These are phyloP conservation scores for Boletus coccyginus DNA, from an alignment of 768 basidiomycete genomes.

Conservation along the genomic window DNA sequence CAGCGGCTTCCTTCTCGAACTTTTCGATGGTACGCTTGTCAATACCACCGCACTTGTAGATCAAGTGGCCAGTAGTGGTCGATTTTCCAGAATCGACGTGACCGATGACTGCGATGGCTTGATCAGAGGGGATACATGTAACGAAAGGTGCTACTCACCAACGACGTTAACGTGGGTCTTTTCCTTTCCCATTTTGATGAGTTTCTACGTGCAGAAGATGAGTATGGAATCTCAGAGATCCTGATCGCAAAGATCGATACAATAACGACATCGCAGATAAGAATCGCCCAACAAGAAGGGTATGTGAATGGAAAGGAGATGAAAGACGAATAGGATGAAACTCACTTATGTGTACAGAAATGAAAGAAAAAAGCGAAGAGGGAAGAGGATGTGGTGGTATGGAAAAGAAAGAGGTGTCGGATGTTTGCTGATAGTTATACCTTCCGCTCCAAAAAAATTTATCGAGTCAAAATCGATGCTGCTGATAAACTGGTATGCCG, in stretches of 20 bases:
- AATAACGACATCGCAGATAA: slow-evolving; percentile 19
- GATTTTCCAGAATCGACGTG: slow-evolving; percentile 99
- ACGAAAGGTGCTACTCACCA: slow-evolving; percentile 52
- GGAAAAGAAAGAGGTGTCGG: slow-evolving; percentile 33
- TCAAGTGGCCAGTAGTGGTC: slow-evolving; percentile 99
- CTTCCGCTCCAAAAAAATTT: slow-evolving; percentile 54
- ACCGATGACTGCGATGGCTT: slow-evolving; percentile 74
- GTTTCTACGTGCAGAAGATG: slow-evolving; percentile 39
- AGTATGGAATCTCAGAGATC: slow-evolving; percentile 6
- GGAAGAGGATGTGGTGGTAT: slow-evolving; percentile 36
- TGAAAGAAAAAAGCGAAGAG: slow-evolving; percentile 29
- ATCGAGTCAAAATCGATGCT: slow-evolving; percentile 58
- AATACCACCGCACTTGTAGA: slow-evolving; percentile 99
- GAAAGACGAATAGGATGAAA: slow-evolving; percentile 15
- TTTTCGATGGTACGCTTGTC: slow-evolving; percentile 99
- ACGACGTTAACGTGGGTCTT: slow-evolving; percentile 97
- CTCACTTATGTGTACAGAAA: slow-evolving; percentile 45
- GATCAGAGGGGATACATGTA: slow-evolving; percentile 19
- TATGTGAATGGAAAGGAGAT: slow-evolving; percentile 20
- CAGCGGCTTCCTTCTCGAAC: slow-evolving; percentile 99
- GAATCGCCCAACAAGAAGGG: slow-evolving; percentile 6
- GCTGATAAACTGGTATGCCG: slow-evolving; percentile 47
- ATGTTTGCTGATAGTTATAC: slow-evolving; percentile 63
- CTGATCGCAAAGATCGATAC: slow-evolving; percentile 25
- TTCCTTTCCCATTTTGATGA: slow-evolving; percentile 90